Evolutionary conservation across 2,329 filamentous ascomycete genomes (phyloP), one percentile per base, ranked within the genome.

Genomic region (Penicillium sp.): DNA sequence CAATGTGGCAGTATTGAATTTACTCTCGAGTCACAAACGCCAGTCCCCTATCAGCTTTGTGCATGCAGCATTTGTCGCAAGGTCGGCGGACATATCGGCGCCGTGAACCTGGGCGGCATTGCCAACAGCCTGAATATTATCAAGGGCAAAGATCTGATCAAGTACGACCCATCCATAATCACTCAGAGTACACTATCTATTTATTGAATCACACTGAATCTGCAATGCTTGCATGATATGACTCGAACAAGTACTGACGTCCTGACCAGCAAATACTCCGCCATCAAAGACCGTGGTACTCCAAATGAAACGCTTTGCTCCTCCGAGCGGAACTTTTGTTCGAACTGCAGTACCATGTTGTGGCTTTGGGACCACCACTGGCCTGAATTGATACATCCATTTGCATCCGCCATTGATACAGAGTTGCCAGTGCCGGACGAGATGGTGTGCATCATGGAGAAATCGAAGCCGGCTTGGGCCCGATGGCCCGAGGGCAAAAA

Each of bases 11-110:
- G 68, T 35, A 67, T 79, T n/a, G 70, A 78, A 65, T 80, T 79
- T 58, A 70, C 68, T 4, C 65, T 79, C 7, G 61, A 78, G 48
- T 79, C 76, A 2, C 68, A 75, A 32, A 79, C 77, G 0, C 77
- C 77, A 0, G 75, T 78, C 0, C 78, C 77, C 0, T 80, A 78
- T 54, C 76, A 79, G 60, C 67, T 79, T 29, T 80, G 78, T 51
- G 75, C 75, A 34, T 79, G 77, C 61, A 75, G 75, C 56, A 80
- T 79, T 59, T 80, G 77, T 53, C 76, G 77, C 45, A 79, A 79
- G 64, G 69, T 76, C 29, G 74, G 74, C 11, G 77, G 77, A 13
- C 74, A 77, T 56, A 66, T 66, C 26, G 76, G 77, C n/a, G 69
- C 69, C 44, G 75, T 79, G 27, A 79, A 80, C 58, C 65, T 79